Percentiles rank a stretch among this genome's conserved stretches.
Conservation (phyloP, 2,329 filamentous ascomycete species). For the Fusarium fracticaudum region DNA sequence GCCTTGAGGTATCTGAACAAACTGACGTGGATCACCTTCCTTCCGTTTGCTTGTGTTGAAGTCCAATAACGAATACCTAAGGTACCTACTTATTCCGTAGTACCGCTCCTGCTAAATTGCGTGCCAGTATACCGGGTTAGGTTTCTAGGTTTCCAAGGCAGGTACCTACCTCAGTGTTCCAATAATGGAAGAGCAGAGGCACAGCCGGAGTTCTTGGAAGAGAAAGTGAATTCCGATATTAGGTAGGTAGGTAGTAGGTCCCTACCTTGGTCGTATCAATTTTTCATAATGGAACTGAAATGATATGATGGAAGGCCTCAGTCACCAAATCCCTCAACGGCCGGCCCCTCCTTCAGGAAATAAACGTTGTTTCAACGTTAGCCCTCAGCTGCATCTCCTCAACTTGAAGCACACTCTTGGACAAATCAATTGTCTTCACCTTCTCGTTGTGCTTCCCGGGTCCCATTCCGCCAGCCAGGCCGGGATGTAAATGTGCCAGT, state of each 20-base stretch:
- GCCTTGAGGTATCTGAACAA: not conserved
- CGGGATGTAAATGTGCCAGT: constrained; percentile 7
- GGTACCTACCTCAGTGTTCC: not conserved
- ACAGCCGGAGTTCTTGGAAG: not conserved
- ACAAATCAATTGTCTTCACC: constrained; percentile 27
- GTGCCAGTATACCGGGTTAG: not conserved
- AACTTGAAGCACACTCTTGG: constrained; percentile 25
- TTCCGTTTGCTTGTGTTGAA: not conserved
- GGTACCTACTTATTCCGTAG: not conserved
- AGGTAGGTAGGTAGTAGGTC: not conserved
- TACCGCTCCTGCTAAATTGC: not conserved
- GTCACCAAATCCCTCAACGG: constrained; percentile 9
- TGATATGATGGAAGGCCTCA: constrained; percentile 15
- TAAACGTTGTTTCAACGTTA: constrained; percentile 26
- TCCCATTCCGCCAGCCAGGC: constrained; percentile 14
- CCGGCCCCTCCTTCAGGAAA: not conserved
- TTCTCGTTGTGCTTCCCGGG: constrained; percentile 18
- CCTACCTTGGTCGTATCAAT: not conserved
- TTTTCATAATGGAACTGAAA: not conserved
- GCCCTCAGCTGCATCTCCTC: constrained; percentile 20
- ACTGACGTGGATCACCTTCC: not conserved
- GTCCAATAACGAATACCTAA: not conserved
- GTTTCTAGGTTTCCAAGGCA: not conserved
- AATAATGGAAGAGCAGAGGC: not conserved
- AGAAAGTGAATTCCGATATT: not conserved